These are phyloP conservation scores for Penicillium lagena DNA, from an alignment of 495 filamentous ascomycete species.

Conservation along the genomic window DNA sequence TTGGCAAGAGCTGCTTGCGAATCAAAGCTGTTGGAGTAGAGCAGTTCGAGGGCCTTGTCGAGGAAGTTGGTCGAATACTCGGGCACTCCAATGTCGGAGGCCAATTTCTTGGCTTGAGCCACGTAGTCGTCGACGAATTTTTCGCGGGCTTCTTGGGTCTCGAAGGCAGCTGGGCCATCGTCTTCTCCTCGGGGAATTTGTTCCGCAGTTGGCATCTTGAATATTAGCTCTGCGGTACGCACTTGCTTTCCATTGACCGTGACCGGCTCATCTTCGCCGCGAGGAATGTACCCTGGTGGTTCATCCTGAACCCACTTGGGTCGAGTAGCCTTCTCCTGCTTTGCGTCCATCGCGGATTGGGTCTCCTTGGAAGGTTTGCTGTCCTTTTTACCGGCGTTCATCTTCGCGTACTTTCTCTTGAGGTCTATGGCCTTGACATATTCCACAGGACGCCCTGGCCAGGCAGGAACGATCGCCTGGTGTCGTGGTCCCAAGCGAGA, in stretches of 20 bases:
- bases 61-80: conserved; percentile 76
- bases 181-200: conserved; percentile 45
- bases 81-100: conserved; percentile 57
- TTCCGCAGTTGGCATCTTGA: conserved; percentile 45
- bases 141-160: conserved; percentile 38
- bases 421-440: conserved; percentile 83
- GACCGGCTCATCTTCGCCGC: conserved; percentile 68
- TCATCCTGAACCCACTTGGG: conserved; percentile 93
- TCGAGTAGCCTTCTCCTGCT: conserved; percentile 65
- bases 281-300: conserved; percentile 73
- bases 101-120: conserved; percentile 53
- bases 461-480: conserved; percentile 78
- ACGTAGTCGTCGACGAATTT: conserved; percentile 69
- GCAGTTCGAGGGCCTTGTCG: conserved; percentile 73
- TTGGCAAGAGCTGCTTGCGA: conserved; percentile 64
- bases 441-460: conserved; percentile 79
- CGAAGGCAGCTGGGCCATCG: conserved; percentile 32
- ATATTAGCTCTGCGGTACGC: conserved; percentile 47
- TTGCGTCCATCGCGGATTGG: conserved; percentile 72
- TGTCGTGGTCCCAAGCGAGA: conserved; percentile 88
- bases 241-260: conserved; percentile 41
- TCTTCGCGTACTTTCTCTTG: conserved; percentile 68
- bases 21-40: conserved; percentile 68
- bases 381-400: conserved; percentile 57
- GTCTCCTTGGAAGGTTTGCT: conserved; percentile 72